Evolutionary conservation across 495 filamentous ascomycete genomes (phyloP).

Genomic region (Podospora sp.): DNA sequence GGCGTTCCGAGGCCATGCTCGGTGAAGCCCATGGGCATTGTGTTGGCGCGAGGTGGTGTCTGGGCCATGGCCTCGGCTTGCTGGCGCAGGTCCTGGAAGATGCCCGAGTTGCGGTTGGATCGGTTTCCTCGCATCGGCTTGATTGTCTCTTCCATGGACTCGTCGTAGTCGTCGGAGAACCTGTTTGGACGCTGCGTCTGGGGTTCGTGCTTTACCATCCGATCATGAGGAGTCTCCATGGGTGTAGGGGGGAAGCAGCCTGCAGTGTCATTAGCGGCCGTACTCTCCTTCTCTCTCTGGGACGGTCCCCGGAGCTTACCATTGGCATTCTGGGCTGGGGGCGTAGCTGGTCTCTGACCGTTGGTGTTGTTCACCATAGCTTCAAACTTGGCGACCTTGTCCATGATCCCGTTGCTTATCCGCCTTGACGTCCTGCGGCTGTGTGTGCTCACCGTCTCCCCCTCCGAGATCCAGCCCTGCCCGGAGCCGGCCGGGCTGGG

Average conservation of each 20-base stretch:
- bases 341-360: slow-evolving; percentile 58
- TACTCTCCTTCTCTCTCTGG: slow-evolving; percentile 4
- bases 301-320: slow-evolving; percentile 46
- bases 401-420: slow-evolving; percentile 57
- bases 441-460: slow-evolving; percentile 40
- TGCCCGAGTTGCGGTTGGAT: slow-evolving; percentile 38
- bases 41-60: slow-evolving; percentile 42
- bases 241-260: slow-evolving; percentile 54
- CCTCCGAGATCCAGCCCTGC: slow-evolving; percentile 51
- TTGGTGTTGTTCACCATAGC: slow-evolving; percentile 39
- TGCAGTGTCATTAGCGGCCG: slow-evolving; percentile 26
- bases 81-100: slow-evolving; percentile 51
- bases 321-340: slow-evolving; percentile 54
- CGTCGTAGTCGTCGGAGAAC: slow-evolving; percentile 55
- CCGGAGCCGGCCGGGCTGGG: slow-evolving; percentile 39
- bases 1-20: slow-evolving; percentile 45
- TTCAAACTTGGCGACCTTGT: slow-evolving; percentile 56
- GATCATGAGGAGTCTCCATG: slow-evolving; percentile 48
- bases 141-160: slow-evolving; percentile 61
- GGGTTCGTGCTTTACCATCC: slow-evolving; percentile 37
- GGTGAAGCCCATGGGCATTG: slow-evolving; percentile 44
- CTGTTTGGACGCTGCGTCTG: slow-evolving; percentile 38
- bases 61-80: slow-evolving; percentile 42
- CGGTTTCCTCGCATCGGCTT: slow-evolving; percentile 47
- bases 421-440: slow-evolving; percentile 44